Percentiles rank a stretch among this genome's conserved stretches.
These are phyloP conservation scores for Polygonum aviculare DNA, from an alignment of 148 eudicot species.

Conservation along the genomic window DNA sequence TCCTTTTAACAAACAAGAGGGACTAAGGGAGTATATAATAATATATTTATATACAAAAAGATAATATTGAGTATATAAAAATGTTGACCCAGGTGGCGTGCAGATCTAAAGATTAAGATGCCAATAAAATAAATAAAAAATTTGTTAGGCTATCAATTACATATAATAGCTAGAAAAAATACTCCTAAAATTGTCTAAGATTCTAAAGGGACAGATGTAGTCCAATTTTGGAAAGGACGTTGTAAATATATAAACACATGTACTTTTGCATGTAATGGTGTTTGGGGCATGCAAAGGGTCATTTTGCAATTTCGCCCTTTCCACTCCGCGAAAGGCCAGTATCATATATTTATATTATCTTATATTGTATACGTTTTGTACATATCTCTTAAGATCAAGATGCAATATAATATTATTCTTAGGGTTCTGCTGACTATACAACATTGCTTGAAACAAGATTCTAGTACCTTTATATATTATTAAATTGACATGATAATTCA, in stretches of 20 bases:
- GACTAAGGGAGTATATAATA: too few relatives aligned
- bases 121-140: background rate
- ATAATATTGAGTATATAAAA: background rate
- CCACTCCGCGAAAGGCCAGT: background rate
- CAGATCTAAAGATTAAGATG: background rate
- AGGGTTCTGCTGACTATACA: background rate
- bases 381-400: background rate
- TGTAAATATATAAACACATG: background rate
- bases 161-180: background rate
- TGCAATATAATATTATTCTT: too few relatives aligned
- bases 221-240: background rate
- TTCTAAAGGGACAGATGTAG: background rate
- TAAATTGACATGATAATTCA: too few relatives aligned
- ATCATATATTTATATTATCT: background rate
- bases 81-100: background rate
- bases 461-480: background rate
- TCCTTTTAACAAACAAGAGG: too few relatives aligned
- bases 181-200: background rate
- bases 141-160: background rate
- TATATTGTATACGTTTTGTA: background rate
- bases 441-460: background rate
- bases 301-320: background rate
- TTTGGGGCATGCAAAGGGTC: background rate
- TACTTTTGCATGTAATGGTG: background rate
- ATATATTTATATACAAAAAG: background rate